These are phyloP conservation scores for Amanita pseudoporphyria DNA, from an alignment of 768 basidiomycete species.

Conservation along the genomic window DNA sequence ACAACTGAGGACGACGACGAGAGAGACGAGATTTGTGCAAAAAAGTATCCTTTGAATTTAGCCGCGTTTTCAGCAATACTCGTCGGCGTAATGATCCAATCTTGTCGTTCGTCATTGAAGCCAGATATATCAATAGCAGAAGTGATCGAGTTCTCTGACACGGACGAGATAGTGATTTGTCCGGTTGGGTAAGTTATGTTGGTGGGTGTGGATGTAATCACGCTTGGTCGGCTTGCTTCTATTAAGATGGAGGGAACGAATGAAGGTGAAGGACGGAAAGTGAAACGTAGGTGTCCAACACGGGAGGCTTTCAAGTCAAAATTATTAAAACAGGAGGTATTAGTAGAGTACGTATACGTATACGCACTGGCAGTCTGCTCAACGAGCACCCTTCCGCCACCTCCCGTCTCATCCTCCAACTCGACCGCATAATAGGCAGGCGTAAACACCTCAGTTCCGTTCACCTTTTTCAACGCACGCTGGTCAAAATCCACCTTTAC, in stretches of 20 bases:
- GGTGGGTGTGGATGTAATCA: constrained; percentile 41
- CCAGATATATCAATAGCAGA: constrained; percentile 34
- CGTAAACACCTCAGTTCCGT: constrained; percentile 42
- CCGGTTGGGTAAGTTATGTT: constrained; percentile 48
- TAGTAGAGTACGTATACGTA: neutral
- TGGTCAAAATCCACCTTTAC: constrained; percentile 48
- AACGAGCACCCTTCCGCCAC: constrained; percentile 40
- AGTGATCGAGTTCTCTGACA: constrained; percentile 25
- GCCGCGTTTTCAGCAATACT: constrained; percentile 27
- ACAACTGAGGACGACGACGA: constrained; percentile 1
- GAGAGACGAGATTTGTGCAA: constrained; percentile 45
- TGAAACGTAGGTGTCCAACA: constrained; percentile 67
- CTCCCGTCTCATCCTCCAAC: constrained; percentile 33
- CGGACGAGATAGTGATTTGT: constrained; percentile 33
- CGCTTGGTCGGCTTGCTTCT: constrained; percentile 55
- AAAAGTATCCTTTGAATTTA: constrained; percentile 48
- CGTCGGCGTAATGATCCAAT: constrained; percentile 54
- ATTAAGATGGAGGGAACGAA: constrained; percentile 49
- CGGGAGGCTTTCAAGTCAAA: constrained; percentile 44
- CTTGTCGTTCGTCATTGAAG: constrained; percentile 59
- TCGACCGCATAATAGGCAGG: constrained; percentile 50
- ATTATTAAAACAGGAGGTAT: neutral
- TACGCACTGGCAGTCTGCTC: constrained; percentile 57
- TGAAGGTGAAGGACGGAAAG: constrained; percentile 29
- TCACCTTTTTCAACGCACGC: constrained; percentile 44